Base-by-base conservation (phyloP, 148 eudicot species). In the Camellia japonica region DNA sequence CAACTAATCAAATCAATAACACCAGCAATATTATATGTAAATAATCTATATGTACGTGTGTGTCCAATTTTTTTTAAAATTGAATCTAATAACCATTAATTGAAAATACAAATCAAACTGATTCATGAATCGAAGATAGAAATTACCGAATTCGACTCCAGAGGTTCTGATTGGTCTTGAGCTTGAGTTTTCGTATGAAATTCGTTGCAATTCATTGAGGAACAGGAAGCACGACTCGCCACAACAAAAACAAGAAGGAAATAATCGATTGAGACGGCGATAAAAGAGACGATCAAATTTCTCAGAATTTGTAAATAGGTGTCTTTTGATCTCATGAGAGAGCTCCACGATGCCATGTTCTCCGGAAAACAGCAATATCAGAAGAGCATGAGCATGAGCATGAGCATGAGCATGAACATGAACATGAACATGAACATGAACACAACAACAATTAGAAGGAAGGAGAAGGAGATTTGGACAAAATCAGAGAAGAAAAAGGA, bases 111-210 rank as follows among this genome's bases (percentile, higher is more conserved):
- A 59, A 38, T 41, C 16, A 78, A 47, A n/a, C 44, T 30, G 51
- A 49, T 68, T 43, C 15, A 79, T 59, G 19, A 61, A 71, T n/a
- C 11, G 42, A 71, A 71, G 58, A 30, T 30, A 68, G 46, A 12
- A 78, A 79, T 79, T 79, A 79, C 82, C 77, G 30, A 49, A 7
- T 61, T 76, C 61, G 20, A 60, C 55, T 47, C 61, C 18, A 56
- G 38, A 38, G 67, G 10, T 41, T 70, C 58, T 2, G 38, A 60
- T 44, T 43, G 56, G 16, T 12, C 68, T 75, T 10, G 55, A 16
- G 55, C 4, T 75, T 75, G 78, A 60, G 64, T 55, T 59, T 15
- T 7, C 16, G 49, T 7, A 15, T 54, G 20, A 41, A 16, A 30
- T 16, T 60, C 49, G 18, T 42, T 44, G 67, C 12, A 15, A 38